These are phyloP conservation scores for Nigrospora osmanthi DNA, from an alignment of 2,329 filamentous ascomycete genomes.

Conservation along the genomic window DNA sequence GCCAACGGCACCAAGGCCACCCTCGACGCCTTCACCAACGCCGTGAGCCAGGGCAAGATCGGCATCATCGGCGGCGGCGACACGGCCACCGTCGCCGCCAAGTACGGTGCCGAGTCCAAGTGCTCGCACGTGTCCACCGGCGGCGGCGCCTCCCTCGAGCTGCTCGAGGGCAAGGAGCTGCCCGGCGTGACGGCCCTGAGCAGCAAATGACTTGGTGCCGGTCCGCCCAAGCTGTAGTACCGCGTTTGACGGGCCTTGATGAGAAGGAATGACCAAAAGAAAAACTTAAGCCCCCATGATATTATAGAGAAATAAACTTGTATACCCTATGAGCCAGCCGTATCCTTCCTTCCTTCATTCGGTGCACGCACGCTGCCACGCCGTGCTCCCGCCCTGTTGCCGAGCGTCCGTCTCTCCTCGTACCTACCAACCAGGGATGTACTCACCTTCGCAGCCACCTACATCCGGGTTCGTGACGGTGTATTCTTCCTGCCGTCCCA, in stretches of 20 bases:
- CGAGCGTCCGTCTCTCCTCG: too few relatives aligned
- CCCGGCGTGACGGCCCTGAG: constrained; percentile 91
- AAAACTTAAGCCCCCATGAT: neutral
- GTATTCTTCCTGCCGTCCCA: too few relatives aligned
- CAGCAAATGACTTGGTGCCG: constrained; percentile 46
- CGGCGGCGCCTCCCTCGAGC: constrained; percentile 88
- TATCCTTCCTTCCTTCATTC: too few relatives aligned
- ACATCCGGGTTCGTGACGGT: too few relatives aligned
- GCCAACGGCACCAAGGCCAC: constrained; percentile 87
- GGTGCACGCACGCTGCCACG: too few relatives aligned
- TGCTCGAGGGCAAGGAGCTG: constrained; percentile 96
- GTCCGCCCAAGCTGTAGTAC: neutral
- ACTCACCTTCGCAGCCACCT: too few relatives aligned
- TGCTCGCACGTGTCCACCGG: constrained; percentile 97
- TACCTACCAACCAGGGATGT: too few relatives aligned
- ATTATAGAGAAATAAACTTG: too few relatives aligned
- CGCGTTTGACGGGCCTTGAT: neutral
- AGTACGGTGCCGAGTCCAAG: constrained; percentile 92
- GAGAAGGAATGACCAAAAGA: neutral
- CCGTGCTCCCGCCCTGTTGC: too few relatives aligned
- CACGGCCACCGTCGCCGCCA: constrained; percentile 94
- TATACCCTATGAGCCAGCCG: too few relatives aligned
- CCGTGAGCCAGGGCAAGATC: constrained; percentile 77
- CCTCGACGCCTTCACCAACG: constrained; percentile 79
- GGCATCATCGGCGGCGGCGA: constrained; percentile 99